Evolutionary conservation across 2,329 filamentous ascomycete species (phyloP).

Genomic region (Clarireedia sp.): DNA sequence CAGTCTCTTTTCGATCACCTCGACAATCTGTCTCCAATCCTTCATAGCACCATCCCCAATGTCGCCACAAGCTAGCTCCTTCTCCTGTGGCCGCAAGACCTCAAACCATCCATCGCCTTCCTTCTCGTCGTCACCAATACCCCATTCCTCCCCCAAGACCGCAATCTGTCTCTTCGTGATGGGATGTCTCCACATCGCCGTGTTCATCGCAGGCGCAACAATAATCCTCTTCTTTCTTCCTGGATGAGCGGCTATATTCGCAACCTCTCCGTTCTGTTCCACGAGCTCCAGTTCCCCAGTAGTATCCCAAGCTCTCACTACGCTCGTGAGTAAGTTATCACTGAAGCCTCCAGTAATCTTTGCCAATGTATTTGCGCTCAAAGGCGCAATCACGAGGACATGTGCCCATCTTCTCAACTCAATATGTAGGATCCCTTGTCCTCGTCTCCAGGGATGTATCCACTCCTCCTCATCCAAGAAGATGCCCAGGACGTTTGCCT

Average conservation of each 20-base stretch:
- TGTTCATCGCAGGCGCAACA: constrained; percentile 81
- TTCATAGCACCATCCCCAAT: constrained; percentile 76
- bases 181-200: constrained; percentile 82
- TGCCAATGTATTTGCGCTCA: constrained; percentile 78
- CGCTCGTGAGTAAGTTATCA: constrained; percentile 66
- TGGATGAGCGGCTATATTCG: not conserved
- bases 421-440: constrained; percentile 80
- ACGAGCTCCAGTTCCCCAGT: constrained; percentile 15
- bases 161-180: constrained; percentile 66
- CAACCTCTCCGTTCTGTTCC: constrained; percentile 8
- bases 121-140: constrained; percentile 54
- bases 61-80: constrained; percentile 78
- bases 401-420: constrained; percentile 79
- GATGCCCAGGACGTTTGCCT: constrained; percentile 70
- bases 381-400: constrained; percentile 68
- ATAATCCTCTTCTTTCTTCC: constrained; percentile 57
- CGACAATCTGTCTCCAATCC: constrained; percentile 69
- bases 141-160: constrained; percentile 69
- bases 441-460: constrained; percentile 67
- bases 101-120: constrained; percentile 56
- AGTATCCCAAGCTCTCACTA: constrained; percentile 83
- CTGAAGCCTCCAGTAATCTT: constrained; percentile 73
- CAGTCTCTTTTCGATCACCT: constrained; percentile 46
- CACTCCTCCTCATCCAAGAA: constrained; percentile 86
- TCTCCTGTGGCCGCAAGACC: constrained; percentile 64